Evolutionary conservation across 371 early-diverging fungal genomes (phyloP).

Genomic region (Smittium mucronatum): DNA sequence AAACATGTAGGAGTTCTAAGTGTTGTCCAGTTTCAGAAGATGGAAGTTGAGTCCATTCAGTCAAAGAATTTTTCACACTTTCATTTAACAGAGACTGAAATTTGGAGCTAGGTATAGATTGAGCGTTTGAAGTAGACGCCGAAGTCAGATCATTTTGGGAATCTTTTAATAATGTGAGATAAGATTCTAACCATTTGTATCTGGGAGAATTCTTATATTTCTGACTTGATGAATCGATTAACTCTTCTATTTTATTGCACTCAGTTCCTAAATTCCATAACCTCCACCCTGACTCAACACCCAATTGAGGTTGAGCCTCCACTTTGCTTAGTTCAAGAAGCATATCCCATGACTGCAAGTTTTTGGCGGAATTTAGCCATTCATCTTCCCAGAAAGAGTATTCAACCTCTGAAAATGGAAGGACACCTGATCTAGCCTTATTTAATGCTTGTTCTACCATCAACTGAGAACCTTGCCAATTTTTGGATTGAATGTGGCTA

Average conservation of each 20-base stretch:
- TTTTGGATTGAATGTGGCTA: slow-evolving; percentile 85
- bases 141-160: not conserved
- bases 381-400: slow-evolving; percentile 95
- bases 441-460: slow-evolving; percentile 89
- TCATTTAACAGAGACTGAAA: slow-evolving; percentile 75
- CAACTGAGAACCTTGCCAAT: slow-evolving; percentile 86
- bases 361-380: slow-evolving; percentile 85
- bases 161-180: slow-evolving; percentile 52
- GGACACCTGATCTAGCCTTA: slow-evolving; percentile 73
- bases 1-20: slow-evolving; percentile 69
- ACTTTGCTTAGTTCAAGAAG: slow-evolving; percentile 83
- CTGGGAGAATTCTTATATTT: slow-evolving; percentile 33
- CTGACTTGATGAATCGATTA: not conserved
- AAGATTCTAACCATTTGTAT: slow-evolving; percentile 75
- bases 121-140: not conserved
- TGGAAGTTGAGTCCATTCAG: slow-evolving; percentile 80
- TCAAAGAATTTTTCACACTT: slow-evolving; percentile 70
- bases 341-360: slow-evolving; percentile 98
- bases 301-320: slow-evolving; percentile 66
- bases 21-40: slow-evolving; percentile 69
- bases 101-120: not conserved
- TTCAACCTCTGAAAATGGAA: slow-evolving; percentile 93
- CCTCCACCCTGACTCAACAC: not conserved
- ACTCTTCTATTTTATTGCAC: not conserved
- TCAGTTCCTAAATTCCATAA: not conserved